Percentiles rank a stretch among this genome's conserved stretches.
Conservation (phyloP, 306 rosid species). For the Sicyos edulis region DNA sequence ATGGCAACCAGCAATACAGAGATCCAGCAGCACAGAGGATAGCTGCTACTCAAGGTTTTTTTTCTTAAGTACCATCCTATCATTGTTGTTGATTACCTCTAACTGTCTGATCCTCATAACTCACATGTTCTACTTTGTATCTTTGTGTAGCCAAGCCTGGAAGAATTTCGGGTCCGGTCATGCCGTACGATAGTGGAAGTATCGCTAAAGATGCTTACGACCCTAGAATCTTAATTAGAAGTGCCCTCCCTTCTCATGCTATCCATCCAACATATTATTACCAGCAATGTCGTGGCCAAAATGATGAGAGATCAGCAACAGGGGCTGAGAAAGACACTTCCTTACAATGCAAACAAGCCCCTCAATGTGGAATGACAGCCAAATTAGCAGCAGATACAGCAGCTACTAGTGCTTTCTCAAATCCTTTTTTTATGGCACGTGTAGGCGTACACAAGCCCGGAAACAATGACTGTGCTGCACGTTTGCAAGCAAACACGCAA, state of each 20-base stretch:
- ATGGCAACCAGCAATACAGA: slow-evolving; percentile 34
- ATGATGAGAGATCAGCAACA: slow-evolving; percentile 38
- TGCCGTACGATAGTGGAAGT: slow-evolving; percentile 48
- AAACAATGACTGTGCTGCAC: slow-evolving; percentile 43
- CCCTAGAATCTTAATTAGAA: slow-evolving; percentile 49
- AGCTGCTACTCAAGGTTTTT: slow-evolving; percentile 26
- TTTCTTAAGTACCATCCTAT: not conserved
- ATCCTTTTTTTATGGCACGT: slow-evolving; percentile 76
- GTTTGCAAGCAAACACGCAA: slow-evolving; percentile 54
- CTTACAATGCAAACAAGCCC: slow-evolving; percentile 44
- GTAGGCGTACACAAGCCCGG: slow-evolving; percentile 56
- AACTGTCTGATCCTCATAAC: not conserved
- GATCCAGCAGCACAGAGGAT: slow-evolving; percentile 49
- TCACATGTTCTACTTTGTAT: not conserved
- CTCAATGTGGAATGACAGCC: slow-evolving; percentile 54
- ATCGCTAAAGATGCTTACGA: slow-evolving; percentile 51
- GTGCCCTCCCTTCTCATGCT: slow-evolving; percentile 45
- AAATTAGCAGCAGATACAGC: slow-evolving; percentile 64
- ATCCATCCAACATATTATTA: slow-evolving; percentile 46
- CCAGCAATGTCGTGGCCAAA: slow-evolving; percentile 48
- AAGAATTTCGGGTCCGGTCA: slow-evolving; percentile 60
- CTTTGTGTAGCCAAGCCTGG: slow-evolving; percentile 56
- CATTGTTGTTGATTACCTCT: not conserved
- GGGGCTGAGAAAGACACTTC: slow-evolving; percentile 39
- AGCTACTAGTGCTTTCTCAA: slow-evolving; percentile 56